Base-by-base conservation (phyloP, 2,329 filamentous ascomycete genomes). In the Aspergillus latus region DNA sequence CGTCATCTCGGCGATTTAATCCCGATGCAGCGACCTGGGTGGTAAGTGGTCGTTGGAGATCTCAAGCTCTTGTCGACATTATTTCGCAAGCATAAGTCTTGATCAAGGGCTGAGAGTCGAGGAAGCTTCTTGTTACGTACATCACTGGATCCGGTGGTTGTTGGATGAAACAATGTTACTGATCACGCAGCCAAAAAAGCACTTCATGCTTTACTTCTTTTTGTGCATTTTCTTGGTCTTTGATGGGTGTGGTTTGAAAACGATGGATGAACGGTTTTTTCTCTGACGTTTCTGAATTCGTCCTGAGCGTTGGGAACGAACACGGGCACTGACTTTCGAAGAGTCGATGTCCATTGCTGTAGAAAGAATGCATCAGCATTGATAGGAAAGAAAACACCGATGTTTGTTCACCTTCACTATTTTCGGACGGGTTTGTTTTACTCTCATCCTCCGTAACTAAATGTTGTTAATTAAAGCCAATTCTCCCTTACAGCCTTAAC, bases 311-410 rank as follows among this genome's bases (percentile, higher is more conserved):
- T 66, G 65, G 8, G 67, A 58, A 30, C 52, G 58, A 49, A 55
- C 62, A 44, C 65, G 65, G 16, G 67, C 44, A 11, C n/a, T 62
- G 49, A 59, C 44, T 36, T 64, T 62, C 32, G 61, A 48, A n/a
- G 61, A 63, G 52, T 76, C 75, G 53, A 77, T 62, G 39, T 76
- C 75, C 75, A 77, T 77, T 28, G 68, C 74, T 52, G 26, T 2
- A 48, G 11, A 56, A 63, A n/a, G 34, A 28, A n/a, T 28, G 49
- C 10, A 34, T 46, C 10, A 45, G 44, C 15, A 39, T 21, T 5
- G 2, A 29, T 28, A 40, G 21, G 16, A 30, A 6, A 43, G 11
- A 16, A 10, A 8, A 39, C 8, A 28, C 21, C 28, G 11, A 39
- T 10, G 37, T 39, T 37, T 42, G 34, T 62, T 45, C 57, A 71